A percentile compares a stretch with the other conserved stretches of the same genome.
phyloP scores from a whole-genome alignment of 495 filamentous ascomycete species.

The Rostrohypoxylon terebratum region DNA sequence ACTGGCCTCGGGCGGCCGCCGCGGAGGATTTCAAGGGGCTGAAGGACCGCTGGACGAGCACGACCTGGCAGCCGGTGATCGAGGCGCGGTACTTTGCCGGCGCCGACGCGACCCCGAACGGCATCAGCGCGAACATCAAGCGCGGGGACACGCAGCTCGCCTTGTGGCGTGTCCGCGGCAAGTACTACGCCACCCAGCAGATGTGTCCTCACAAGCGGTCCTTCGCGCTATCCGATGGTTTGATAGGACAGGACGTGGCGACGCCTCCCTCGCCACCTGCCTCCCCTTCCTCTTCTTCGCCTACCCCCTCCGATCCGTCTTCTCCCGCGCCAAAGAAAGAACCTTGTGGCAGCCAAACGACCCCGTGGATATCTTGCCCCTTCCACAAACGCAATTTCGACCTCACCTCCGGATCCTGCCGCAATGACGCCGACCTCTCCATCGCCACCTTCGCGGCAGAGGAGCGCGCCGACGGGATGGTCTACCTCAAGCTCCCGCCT shows the following conservation, averaged over 20 bases:
- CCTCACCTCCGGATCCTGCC: constrained; percentile 78
- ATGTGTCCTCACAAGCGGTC: constrained; percentile 98
- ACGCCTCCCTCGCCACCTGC: constrained; percentile 39
- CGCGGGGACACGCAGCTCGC: constrained; percentile 92
- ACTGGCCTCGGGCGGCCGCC: constrained; percentile 80
- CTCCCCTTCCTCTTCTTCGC: constrained; percentile 41
- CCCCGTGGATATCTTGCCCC: constrained; percentile 90
- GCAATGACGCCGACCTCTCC: constrained; percentile 79
- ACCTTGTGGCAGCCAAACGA: constrained; percentile 51
- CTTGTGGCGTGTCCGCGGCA: constrained; percentile 86
- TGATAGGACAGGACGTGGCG: constrained; percentile 79
- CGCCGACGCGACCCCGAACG: constrained; percentile 72
- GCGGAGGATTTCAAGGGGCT: constrained; percentile 77
- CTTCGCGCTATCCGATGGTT: constrained; percentile 87
- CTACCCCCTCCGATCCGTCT: neutral
- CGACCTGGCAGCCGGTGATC: constrained; percentile 89
- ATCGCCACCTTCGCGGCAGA: constrained; percentile 90
- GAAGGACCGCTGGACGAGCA: constrained; percentile 74
- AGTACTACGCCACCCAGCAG: constrained; percentile 92
- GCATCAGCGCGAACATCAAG: constrained; percentile 79
- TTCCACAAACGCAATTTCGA: constrained; percentile 94
- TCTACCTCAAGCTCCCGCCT: constrained; percentile 88
- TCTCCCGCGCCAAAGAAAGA: constrained; percentile 17
- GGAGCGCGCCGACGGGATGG: constrained; percentile 80
- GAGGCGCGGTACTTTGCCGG: constrained; percentile 75